Base-by-base conservation (phyloP, 2,329 filamentous ascomycete genomes). In the Trichoderma arundinaceum region DNA sequence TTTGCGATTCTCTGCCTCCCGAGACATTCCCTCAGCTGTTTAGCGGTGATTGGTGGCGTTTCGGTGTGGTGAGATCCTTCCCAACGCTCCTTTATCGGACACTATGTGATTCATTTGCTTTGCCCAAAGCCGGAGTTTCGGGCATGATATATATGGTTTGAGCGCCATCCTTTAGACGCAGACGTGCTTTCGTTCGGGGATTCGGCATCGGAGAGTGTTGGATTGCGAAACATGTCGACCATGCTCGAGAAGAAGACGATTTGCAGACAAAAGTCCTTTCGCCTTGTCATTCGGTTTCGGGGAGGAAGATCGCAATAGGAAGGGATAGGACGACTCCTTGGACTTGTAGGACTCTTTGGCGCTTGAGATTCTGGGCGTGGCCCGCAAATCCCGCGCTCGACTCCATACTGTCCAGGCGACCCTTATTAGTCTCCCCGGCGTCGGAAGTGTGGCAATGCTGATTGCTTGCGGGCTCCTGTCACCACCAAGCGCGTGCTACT, bases 371-470 rank as follows among this genome's bases (percentile, higher is more conserved):
- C 22, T 28, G 22, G 22, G 22, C 15, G 13, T 28, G 9, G 8
- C 19, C 9, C 52, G 35, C 4, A 19, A 43, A 32, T 39, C n/a
- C 13, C 7, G 7, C 32, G 33, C 28, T 28, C 49, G 41, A 22
- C 17, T 22, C 12, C 59, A 9, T 44, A 32, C 39, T 38, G 49
- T 54, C 48, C 32, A 63, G 39, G 59, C 59, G 49, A 63, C 22
- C 2, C 39, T 19, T 38, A 13, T 38, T 54, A 54, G 48, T 19
- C 39, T n/a, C 28, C 48, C 59, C 59, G 59, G 59, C 59, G 46
- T 63, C 59, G 59, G 59, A 63, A 44, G 59, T 8, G 58, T 63
- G 59, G 59, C 59, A 54, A 63, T 38, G 8, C 54, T 63, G 49
- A 52, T 54, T 4, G 22, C 49, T 19, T 35, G 59, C 49, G 39